These are phyloP conservation scores for Aspergillus cejpii DNA, from an alignment of 2,329 filamentous ascomycete species.

Conservation along the genomic window DNA sequence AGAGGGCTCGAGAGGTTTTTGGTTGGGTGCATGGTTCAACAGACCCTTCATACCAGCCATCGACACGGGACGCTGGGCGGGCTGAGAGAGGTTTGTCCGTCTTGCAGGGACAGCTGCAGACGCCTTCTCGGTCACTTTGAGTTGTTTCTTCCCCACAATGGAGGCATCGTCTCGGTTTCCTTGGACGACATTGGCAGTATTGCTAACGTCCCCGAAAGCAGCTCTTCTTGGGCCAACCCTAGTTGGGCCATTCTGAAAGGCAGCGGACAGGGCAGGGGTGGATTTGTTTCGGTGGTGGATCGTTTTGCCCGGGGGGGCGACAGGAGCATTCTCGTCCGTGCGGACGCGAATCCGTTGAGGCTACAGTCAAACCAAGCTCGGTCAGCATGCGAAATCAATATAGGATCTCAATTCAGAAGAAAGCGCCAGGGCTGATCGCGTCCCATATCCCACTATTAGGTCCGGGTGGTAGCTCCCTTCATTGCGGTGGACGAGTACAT, in stretches of 20 bases:
- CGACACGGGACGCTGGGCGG: constrained; percentile 55
- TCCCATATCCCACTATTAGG: neutral
- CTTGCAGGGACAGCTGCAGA: constrained; percentile 27
- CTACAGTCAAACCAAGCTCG: constrained; percentile 39
- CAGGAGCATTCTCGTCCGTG: constrained; percentile 63
- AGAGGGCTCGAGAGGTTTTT: constrained; percentile 29
- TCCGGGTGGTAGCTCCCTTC: neutral
- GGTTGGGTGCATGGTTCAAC: constrained; percentile 29
- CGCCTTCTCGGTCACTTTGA: constrained; percentile 27
- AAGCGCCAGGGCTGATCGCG: neutral
- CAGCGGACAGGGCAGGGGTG: constrained; percentile 53
- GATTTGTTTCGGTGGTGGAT: constrained; percentile 81
- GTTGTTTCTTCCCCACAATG: constrained; percentile 44
- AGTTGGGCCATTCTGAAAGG: constrained; percentile 49
- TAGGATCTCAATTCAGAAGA: neutral
- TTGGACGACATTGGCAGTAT: constrained; percentile 45
- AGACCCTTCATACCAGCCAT: constrained; percentile 36
- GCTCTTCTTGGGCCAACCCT: constrained; percentile 66
- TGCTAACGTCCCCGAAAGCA: constrained; percentile 77
- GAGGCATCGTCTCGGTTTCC: constrained; percentile 52
- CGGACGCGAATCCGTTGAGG: constrained; percentile 62
- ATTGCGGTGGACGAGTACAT: neutral
- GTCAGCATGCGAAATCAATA: neutral
- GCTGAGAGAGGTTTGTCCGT: constrained; percentile 48
- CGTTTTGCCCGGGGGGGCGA: constrained; percentile 46